These are phyloP conservation scores for Paecilomyces formosus DNA, from an alignment of 2,329 filamentous ascomycete species.

Conservation along the genomic window DNA sequence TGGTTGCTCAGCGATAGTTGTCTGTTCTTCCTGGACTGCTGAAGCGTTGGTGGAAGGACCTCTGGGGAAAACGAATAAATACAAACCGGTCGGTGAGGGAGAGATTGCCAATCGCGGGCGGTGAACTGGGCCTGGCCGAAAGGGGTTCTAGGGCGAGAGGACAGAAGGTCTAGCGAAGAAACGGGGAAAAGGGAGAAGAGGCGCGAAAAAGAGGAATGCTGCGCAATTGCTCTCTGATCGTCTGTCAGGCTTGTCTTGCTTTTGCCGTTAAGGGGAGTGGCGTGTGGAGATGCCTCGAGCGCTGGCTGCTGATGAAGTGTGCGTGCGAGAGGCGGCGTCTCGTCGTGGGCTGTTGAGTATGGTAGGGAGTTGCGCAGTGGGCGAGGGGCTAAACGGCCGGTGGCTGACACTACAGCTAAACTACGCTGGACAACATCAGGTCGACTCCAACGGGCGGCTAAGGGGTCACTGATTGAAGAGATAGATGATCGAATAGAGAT, in stretches of 20 bases:
- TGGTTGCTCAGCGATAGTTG: slow-evolving; percentile 17
- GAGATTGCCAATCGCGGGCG: slow-evolving; percentile 1
- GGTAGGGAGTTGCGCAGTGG: background rate
- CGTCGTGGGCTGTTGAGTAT: background rate
- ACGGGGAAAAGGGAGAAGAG: slow-evolving; percentile 9
- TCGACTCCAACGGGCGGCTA: background rate
- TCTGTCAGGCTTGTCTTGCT: background rate
- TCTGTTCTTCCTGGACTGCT: background rate
- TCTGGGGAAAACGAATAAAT: background rate
- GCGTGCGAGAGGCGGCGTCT: background rate
- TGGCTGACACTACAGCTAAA: background rate
- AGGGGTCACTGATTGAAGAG: background rate
- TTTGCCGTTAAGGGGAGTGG: background rate
- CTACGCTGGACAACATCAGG: too few relatives aligned
- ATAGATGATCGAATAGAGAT: background rate
- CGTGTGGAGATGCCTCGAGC: background rate
- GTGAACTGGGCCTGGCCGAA: slow-evolving; percentile 1
- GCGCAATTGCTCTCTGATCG: background rate
- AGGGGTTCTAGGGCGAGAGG: slow-evolving; percentile 5
- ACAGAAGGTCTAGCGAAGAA: slow-evolving; percentile 12
- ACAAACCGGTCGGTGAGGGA: background rate
- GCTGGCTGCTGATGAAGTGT: background rate
- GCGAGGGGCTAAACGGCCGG: background rate
- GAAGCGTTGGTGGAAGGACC: background rate
- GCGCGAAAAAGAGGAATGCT: slow-evolving; percentile 4